phyloP scores from a whole-genome alignment of 306 rosid genomes.

The Acacia melanoxylon region DNA sequence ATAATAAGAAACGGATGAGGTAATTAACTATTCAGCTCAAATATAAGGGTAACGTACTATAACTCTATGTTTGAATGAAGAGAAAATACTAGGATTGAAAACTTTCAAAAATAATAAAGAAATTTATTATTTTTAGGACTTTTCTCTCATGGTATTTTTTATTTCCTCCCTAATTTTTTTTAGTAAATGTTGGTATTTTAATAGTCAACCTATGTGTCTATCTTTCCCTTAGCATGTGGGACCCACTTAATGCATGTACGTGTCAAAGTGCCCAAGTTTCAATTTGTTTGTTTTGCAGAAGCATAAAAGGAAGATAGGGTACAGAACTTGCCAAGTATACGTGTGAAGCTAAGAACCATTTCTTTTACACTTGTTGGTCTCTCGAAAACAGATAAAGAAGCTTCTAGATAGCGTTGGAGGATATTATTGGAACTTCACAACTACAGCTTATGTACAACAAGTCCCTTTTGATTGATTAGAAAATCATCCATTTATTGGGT shows the following conservation, averaged over 20 bases:
- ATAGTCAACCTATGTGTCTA: no score
- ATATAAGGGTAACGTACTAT: background rate
- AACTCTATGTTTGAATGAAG: no score
- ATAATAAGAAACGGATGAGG: no score
- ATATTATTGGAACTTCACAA: background rate
- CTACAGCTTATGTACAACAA: background rate
- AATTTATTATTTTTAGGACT: no score
- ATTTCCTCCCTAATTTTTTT: no score
- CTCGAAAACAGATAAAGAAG: background rate
- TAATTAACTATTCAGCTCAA: background rate
- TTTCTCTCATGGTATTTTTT: no score
- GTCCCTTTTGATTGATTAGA: background rate
- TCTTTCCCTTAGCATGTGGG: no score
- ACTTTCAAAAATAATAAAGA: no score
- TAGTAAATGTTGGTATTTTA: no score
- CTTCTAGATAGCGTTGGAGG: background rate
- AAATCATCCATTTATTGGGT: background rate
- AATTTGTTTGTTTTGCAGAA: slow-evolving; percentile 28
- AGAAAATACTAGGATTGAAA: no score
- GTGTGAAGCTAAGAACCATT: slow-evolving; percentile 13
- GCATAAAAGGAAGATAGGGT: background rate
- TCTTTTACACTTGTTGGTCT: background rate
- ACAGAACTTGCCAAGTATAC: background rate
- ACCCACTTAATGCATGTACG: no score
- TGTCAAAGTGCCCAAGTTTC: background rate